Percentiles rank a stretch among this genome's conserved stretches.
phyloP scores from a whole-genome alignment of 495 filamentous ascomycete species.

The Aspergillus taichungensis region DNA sequence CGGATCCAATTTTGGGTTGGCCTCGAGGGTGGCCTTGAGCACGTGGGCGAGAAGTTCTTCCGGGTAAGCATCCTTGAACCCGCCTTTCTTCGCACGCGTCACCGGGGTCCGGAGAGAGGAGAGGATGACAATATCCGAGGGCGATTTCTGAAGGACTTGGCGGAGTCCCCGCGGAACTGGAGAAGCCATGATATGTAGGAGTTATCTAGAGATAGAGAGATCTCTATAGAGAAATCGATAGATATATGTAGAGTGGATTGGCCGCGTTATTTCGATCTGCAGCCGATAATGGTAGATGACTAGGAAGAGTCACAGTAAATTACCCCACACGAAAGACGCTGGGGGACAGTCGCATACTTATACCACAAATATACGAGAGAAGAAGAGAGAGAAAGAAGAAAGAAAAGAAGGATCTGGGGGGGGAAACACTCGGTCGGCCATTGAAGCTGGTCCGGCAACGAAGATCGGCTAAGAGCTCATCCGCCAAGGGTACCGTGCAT shows the following conservation, averaged over 20 bases:
- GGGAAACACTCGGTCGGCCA: constrained; percentile 14
- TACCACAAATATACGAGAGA: too few species aligned
- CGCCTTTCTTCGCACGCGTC: constrained; percentile 71
- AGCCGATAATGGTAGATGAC: too few species aligned
- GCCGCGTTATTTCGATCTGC: too few species aligned
- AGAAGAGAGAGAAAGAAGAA: too few species aligned
- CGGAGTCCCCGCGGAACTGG: constrained; percentile 57
- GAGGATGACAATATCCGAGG: constrained; percentile 79
- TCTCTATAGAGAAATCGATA: too few species aligned
- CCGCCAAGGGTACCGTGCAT: constrained; percentile 15
- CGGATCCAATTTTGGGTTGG: constrained; percentile 67
- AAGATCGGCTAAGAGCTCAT: constrained; percentile 39
- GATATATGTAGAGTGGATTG: too few species aligned
- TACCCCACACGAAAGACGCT: too few species aligned
- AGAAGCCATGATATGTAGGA: constrained; percentile 35
- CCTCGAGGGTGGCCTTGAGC: constrained; percentile 70
- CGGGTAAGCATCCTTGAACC: constrained; percentile 80
- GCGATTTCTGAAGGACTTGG: constrained; percentile 70
- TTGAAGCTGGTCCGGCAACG: constrained; percentile 25
- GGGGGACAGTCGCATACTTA: too few species aligned
- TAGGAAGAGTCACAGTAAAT: too few species aligned
- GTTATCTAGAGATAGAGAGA: neutral
- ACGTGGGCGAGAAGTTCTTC: constrained; percentile 79
- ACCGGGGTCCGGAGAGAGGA: constrained; percentile 82
- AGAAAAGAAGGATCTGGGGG: constrained; percentile 16